These are phyloP conservation scores for Xerocomellus chrysenteron DNA, from an alignment of 768 basidiomycete species.

Conservation along the genomic window DNA sequence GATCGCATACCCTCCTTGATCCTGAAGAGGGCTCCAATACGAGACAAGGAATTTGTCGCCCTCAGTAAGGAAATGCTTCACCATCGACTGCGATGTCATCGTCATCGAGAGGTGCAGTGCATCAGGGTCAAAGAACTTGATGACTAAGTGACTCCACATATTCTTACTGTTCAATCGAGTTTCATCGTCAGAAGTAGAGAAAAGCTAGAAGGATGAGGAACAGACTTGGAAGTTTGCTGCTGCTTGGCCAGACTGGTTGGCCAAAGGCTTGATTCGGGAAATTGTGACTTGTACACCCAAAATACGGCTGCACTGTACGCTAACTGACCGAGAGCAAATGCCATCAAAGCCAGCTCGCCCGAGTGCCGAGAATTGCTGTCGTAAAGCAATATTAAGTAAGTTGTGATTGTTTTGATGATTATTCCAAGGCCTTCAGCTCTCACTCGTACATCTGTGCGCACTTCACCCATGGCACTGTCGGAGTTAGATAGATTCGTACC, in stretches of 20 bases:
- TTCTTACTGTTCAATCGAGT: background rate
- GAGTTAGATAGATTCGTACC: constrained; percentile 19
- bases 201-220: background rate
- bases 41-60: constrained; percentile 91
- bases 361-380: constrained; percentile 36
- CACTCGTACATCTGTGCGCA: constrained; percentile 70
- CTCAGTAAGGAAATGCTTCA: constrained; percentile 95
- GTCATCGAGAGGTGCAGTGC: constrained; percentile 67
- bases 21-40: constrained; percentile 74
- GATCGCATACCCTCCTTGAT: constrained; percentile 94
- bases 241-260: constrained; percentile 31
- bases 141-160: constrained; percentile 3
- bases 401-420: constrained; percentile 65
- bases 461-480: constrained; percentile 63
- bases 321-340: constrained; percentile 85
- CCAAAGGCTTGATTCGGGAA: constrained; percentile 36
- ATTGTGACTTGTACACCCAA: constrained; percentile 49
- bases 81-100: constrained; percentile 84
- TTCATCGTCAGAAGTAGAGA: background rate
- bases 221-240: constrained; percentile 16
- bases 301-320: constrained; percentile 65
- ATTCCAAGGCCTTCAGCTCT: constrained; percentile 86
- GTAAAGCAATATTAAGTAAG: constrained; percentile 63
- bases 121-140: constrained; percentile 43
- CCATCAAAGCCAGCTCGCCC: constrained; percentile 61